A percentile compares a stretch with the other conserved stretches of the same genome.
phyloP scores from a whole-genome alignment of 2,329 filamentous ascomycete species.

The Aspergillus sp. region DNA sequence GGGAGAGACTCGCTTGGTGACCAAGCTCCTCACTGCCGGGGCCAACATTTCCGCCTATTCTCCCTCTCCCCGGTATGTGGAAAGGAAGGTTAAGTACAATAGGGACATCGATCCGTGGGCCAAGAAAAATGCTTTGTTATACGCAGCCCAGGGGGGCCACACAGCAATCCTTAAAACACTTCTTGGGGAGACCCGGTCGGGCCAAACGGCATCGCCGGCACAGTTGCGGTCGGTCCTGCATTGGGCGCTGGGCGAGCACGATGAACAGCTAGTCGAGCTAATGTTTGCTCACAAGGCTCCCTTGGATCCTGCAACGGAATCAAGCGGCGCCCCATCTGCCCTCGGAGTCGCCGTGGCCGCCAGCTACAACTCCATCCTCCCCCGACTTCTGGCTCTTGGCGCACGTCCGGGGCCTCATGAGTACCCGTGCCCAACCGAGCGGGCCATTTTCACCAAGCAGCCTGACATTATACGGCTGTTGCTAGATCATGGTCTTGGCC shows the following conservation, averaged over 20 bases:
- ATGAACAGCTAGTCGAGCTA: slow-evolving; percentile 3
- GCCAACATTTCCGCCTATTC: slow-evolving; percentile 5
- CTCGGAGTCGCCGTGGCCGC: not conserved
- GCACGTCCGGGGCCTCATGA: not conserved
- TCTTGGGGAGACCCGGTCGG: not conserved
- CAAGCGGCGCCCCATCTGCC: not conserved
- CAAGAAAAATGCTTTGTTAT: not conserved
- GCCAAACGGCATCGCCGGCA: not conserved
- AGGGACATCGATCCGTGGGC: not conserved
- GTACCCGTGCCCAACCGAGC: not conserved
- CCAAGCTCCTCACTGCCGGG: slow-evolving; percentile 4
- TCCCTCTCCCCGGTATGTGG: not conserved
- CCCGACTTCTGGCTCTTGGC: not conserved
- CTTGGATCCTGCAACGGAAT: not conserved
- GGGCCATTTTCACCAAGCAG: not conserved
- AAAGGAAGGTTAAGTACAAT: not conserved
- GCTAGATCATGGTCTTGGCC: not conserved
- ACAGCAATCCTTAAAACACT: not conserved
- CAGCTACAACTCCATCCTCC: not conserved
- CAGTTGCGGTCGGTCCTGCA: slow-evolving; percentile 11
- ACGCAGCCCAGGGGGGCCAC: not conserved
- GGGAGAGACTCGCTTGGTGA: not conserved
- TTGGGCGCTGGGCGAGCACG: slow-evolving; percentile 7
- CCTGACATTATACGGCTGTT: not conserved
- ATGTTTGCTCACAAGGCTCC: slow-evolving; percentile 6